Conservation (phyloP, 2,329 filamentous ascomycete species). For the Beauveria sp. region DNA sequence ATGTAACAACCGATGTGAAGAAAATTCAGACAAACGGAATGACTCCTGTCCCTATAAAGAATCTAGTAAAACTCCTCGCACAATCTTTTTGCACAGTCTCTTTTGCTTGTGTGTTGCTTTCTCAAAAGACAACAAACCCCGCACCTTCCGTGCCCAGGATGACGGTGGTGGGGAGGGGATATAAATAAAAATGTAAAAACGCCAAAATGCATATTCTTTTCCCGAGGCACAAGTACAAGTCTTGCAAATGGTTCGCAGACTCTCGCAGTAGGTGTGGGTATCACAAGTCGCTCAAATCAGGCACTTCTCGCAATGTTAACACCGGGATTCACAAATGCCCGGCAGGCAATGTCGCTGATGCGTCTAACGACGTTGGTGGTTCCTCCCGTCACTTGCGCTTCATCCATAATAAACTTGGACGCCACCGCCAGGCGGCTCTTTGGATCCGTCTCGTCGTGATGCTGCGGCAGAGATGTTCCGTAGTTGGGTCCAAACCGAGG, state of each 20-base stretch:
- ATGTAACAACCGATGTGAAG: neutral
- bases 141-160: neutral
- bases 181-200: constrained; percentile 7
- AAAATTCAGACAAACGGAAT: neutral
- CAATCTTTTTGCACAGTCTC: neutral
- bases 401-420: constrained; percentile 60
- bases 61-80: neutral
- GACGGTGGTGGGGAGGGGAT: neutral
- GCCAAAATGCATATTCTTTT: neutral
- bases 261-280: neutral
- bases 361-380: constrained; percentile 66
- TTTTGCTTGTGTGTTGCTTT: neutral
- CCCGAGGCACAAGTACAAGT: neutral
- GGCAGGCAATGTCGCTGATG: constrained; percentile 59
- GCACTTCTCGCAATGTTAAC: constrained; percentile 34
- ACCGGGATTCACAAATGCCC: constrained; percentile 50
- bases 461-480: constrained; percentile 47
- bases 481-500: constrained; percentile 55
- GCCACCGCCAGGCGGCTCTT: constrained; percentile 61
- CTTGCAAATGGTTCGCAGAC: neutral
- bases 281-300: constrained; percentile 10
- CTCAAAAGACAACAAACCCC: neutral
- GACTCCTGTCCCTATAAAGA: neutral
- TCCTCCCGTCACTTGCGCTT: constrained; percentile 56
- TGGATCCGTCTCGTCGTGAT: constrained; percentile 59